A percentile compares a stretch with the other conserved stretches of the same genome.
phyloP scores from a whole-genome alignment of 768 basidiomycete genomes.

The Boletus rufocinnamomeus region DNA sequence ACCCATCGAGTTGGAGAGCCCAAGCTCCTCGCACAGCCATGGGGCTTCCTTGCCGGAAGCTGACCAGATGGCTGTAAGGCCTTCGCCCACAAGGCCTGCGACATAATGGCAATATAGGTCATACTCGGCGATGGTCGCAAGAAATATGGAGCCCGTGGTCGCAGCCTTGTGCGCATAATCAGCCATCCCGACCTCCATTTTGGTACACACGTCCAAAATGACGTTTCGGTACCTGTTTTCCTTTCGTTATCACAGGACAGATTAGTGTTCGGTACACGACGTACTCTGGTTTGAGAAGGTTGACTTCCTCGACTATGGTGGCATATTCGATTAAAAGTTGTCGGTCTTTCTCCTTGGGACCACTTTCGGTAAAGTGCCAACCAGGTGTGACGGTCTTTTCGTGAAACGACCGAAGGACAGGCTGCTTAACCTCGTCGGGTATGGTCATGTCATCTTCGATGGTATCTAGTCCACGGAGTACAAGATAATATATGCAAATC shows the following conservation, averaged over 20 bases:
- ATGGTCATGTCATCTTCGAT: constrained; percentile 99
- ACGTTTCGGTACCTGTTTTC: constrained; percentile 64
- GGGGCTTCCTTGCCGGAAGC: constrained; percentile 80
- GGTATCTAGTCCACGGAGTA: constrained; percentile 92
- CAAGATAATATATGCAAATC: constrained; percentile 95
- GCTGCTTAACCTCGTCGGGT: constrained; percentile 81
- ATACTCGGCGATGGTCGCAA: constrained; percentile 81
- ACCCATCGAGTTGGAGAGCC: constrained; percentile 94
- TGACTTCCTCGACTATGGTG: constrained; percentile 78
- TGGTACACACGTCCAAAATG: constrained; percentile 78
- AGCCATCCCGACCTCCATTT: constrained; percentile 96
- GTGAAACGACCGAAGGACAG: constrained; percentile 82
- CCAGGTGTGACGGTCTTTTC: constrained; percentile 75
- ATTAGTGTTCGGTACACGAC: not conserved
- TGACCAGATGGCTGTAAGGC: constrained; percentile 84
- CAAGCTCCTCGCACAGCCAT: constrained; percentile 77
- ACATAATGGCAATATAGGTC: constrained; percentile 99
- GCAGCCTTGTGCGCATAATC: constrained; percentile 88
- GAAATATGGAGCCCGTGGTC: constrained; percentile 64
- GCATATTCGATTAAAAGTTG: constrained; percentile 84
- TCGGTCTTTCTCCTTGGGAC: constrained; percentile 87
- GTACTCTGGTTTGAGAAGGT: constrained; percentile 63
- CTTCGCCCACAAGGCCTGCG: constrained; percentile 96
- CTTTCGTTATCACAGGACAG: constrained; percentile 3
- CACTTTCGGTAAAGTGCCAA: constrained; percentile 82